Evolutionary conservation across 1,284 basidiomycete genomes (phyloP).

Genomic region (Cronartium ribicola): DNA sequence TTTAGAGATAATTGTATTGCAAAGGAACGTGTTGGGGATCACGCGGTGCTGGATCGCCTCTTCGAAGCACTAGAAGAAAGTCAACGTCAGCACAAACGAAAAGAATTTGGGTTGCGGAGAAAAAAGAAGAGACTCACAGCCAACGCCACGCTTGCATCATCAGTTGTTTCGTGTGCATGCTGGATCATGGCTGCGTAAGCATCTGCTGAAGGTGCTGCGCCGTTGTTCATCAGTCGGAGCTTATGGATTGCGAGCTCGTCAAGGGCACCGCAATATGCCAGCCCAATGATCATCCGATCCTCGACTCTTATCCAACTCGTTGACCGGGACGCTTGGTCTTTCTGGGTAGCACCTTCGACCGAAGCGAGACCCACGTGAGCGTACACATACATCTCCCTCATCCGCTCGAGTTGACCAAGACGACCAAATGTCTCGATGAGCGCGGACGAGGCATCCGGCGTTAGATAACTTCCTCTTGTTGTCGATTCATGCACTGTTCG

Average conservation of each 20-base stretch:
- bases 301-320: conserved; percentile 69
- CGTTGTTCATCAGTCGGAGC: conserved; percentile 68
- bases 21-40: conserved; percentile 74
- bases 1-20: conserved; percentile 93
- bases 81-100: not conserved
- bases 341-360: conserved; percentile 6
- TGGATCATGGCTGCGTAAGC: conserved; percentile 86
- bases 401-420: conserved; percentile 23
- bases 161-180: conserved; percentile 82
- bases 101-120: not conserved
- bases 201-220: conserved; percentile 74
- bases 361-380: conserved; percentile 33
- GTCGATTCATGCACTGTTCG: conserved; percentile 21
- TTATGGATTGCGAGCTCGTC: conserved; percentile 76
- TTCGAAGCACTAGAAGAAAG: conserved; percentile 61
- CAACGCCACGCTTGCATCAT: conserved; percentile 80
- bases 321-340: conserved; percentile 17
- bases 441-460: conserved; percentile 33
- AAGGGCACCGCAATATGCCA: conserved; percentile 72
- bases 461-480: conserved; percentile 20
- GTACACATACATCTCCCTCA: conserved; percentile 39
- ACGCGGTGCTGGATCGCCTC: conserved; percentile 71
- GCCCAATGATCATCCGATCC: conserved; percentile 78
- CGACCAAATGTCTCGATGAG: conserved; percentile 38
- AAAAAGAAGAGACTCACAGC: conserved; percentile 44